Base-by-base conservation (phyloP, 108 stramenopile species). In the Craspedostauros australis region DNA sequence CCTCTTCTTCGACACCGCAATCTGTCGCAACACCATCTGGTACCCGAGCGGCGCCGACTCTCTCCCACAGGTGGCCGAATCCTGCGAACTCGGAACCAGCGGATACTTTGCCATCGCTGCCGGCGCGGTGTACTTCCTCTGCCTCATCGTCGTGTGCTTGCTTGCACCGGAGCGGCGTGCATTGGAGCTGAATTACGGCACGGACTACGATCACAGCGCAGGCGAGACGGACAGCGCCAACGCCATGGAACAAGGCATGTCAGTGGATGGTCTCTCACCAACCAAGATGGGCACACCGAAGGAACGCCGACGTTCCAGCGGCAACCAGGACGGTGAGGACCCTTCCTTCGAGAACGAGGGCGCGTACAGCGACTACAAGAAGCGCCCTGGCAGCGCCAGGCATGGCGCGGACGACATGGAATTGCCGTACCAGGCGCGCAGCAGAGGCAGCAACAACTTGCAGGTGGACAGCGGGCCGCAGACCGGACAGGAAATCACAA, bases 21-120 rank as follows among this genome's bases (percentile, higher is more conserved):
- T 73, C 16, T 89, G 87, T 60, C 50, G 65, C 22, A 71, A 57
- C 26, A 48, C 50, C n/a, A 34, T 84, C 3, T 89, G 83, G 81
- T 70, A 62, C 49, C 72, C 68, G 22, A 41, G 44, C 24, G 75
- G 59, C 2, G 46, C 54, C 15, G 75, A 79, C 18, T 58, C 60
- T 0, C 21, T 46, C 31, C 69, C 73, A 0, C 73, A 52, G 46
- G 58, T 54, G 1, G 81, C 83, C 24, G 62, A 89, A 52, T 60
- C 70, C 5, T 89, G 87, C 37, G 40, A 58, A 9, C 29, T 89
- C 21, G 80, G 81, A 39, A 42, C 48, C 22, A 69, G 70, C 1
- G 71, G 63, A 5, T 39, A 50, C 5, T 60, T 55, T 51, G 60
- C 59, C 1, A 64, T 89, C 52, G 79, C 76, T 9, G 47, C 77